These are phyloP conservation scores for Apiotrichum gracile DNA, from an alignment of 1,284 basidiomycete genomes.

Conservation along the genomic window DNA sequence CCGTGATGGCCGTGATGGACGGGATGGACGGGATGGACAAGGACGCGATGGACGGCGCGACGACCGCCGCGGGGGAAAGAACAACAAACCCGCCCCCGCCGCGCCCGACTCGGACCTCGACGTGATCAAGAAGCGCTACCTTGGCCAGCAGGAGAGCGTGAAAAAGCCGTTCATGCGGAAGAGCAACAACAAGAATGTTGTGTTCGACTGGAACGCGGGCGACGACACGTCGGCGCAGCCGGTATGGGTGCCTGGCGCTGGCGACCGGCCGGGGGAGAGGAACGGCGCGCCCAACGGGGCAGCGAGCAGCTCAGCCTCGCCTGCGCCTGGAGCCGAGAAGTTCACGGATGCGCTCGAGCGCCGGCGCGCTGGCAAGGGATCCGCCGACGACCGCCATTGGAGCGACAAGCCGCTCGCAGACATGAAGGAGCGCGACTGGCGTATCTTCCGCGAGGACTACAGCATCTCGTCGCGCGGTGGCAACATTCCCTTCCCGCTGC, in stretches of 20 bases:
- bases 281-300: not conserved
- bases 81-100: not conserved
- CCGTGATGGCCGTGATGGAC: slow-evolving; percentile 4
- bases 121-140: slow-evolving; percentile 77
- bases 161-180: slow-evolving; percentile 90
- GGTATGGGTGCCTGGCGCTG: not conserved
- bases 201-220: slow-evolving; percentile 96
- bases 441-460: slow-evolving; percentile 98
- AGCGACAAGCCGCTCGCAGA: slow-evolving; percentile 86
- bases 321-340: slow-evolving; percentile 9
- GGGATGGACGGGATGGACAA: not conserved
- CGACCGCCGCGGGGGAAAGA: slow-evolving; percentile 4
- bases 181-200: slow-evolving; percentile 83
- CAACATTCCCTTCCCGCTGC: slow-evolving; percentile 82
- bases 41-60: slow-evolving; percentile 11
- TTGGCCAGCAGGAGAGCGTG: slow-evolving; percentile 62
- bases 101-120: slow-evolving; percentile 60
- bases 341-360: slow-evolving; percentile 67
- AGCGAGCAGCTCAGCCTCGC: slow-evolving; percentile 4
- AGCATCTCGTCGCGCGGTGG: slow-evolving; percentile 89
- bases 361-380: slow-evolving; percentile 69
- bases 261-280: not conserved
- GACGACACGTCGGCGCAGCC: slow-evolving; percentile 70
- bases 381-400: slow-evolving; percentile 92
- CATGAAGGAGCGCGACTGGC: slow-evolving; percentile 98